A percentile compares a stretch with the other conserved stretches of the same genome.
Evolutionary conservation across 1,284 basidiomycete species (phyloP).

Genomic region (Fomitopsis pinicola): DNA sequence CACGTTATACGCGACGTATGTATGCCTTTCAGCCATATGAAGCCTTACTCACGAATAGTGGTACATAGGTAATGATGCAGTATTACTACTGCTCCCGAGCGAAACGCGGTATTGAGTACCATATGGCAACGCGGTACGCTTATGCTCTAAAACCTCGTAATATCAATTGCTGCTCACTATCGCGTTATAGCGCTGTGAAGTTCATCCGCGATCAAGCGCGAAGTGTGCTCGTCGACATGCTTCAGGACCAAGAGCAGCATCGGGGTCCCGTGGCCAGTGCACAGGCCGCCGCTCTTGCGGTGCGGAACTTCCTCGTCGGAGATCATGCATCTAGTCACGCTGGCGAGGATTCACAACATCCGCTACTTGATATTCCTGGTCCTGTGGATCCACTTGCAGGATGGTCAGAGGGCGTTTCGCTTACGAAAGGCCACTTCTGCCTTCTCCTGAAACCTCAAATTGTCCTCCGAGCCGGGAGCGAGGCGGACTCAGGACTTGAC

Average conservation of each 20-base stretch:
- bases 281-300: slow-evolving; percentile 56
- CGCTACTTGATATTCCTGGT: slow-evolving; percentile 12
- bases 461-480: slow-evolving; percentile 67
- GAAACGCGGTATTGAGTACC: slow-evolving; percentile 80
- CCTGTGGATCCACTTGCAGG: slow-evolving; percentile 59
- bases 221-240: slow-evolving; percentile 32
- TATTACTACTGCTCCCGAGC: slow-evolving; percentile 86
- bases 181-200: slow-evolving; percentile 63
- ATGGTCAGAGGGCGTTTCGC: slow-evolving; percentile 66
- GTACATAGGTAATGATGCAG: slow-evolving; percentile 70
- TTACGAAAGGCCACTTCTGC: slow-evolving; percentile 73
- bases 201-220: slow-evolving; percentile 81
- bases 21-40: background rate
- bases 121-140: slow-evolving; percentile 77
- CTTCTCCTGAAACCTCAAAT: slow-evolving; percentile 91
- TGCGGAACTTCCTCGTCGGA: slow-evolving; percentile 58
- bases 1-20: slow-evolving; percentile 53
- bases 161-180: background rate
- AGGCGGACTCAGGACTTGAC: slow-evolving; percentile 52
- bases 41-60: background rate
- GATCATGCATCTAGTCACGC: slow-evolving; percentile 41
- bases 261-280: slow-evolving; percentile 38
- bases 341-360: slow-evolving; percentile 32
- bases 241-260: slow-evolving; percentile 31
- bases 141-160: background rate